Evolutionary conservation across 2,329 filamentous ascomycete genomes (phyloP).

Genomic region (Ophiostoma australiae): DNA sequence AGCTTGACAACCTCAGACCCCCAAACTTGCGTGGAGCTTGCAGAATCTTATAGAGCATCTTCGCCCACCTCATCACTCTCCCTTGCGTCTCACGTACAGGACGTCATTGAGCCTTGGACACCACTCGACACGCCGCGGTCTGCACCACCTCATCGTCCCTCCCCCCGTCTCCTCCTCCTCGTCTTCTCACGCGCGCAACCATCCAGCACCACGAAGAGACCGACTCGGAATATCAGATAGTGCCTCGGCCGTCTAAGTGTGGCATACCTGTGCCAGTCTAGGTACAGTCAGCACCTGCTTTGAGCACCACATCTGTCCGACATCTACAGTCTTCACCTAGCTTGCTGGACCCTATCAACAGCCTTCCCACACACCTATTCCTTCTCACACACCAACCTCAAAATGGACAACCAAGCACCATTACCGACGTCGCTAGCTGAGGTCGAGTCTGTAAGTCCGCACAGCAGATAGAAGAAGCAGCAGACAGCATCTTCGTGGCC

Average conservation of each 20-base stretch:
- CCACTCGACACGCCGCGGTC: background rate
- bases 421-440: constrained; percentile 35
- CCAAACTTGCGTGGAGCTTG: background rate
- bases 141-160: background rate
- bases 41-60: background rate
- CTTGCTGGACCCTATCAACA: background rate
- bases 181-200: background rate
- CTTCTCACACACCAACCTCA: background rate
- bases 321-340: background rate
- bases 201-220: background rate
- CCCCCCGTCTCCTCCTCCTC: background rate
- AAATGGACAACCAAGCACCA: constrained; percentile 27
- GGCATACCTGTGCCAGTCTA: background rate
- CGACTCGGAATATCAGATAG: background rate
- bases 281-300: background rate
- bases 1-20: background rate
- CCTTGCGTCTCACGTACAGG: background rate
- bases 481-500: background rate
- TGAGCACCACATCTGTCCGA: background rate
- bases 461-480: background rate
- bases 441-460: constrained; percentile 34
- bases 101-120: background rate
- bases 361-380: background rate
- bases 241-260: background rate
- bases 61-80: background rate